Conservation (phyloP, 2,329 filamentous ascomycete genomes). For the Aurifilum marmelostoma region DNA sequence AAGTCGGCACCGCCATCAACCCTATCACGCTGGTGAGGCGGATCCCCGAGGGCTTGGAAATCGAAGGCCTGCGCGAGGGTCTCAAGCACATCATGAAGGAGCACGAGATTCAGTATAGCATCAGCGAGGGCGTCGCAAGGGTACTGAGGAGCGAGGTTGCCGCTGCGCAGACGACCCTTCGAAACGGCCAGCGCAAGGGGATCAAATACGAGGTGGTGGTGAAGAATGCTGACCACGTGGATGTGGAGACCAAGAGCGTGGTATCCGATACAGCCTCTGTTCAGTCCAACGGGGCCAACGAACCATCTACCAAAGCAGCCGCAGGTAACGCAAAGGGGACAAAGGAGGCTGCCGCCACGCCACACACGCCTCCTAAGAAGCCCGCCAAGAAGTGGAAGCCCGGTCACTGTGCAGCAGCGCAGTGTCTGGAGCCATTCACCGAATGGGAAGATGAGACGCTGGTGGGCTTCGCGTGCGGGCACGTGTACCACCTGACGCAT, state of each 20-base stretch:
- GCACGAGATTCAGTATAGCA: conserved; percentile 92
- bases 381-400: conserved; percentile 44
- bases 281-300: conserved; percentile 12
- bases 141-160: conserved; percentile 88
- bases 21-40: conserved; percentile 87
- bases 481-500: conserved; percentile 79
- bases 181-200: conserved; percentile 78
- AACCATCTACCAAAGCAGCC: conserved; percentile 24
- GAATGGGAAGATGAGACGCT: conserved; percentile 71
- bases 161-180: conserved; percentile 77
- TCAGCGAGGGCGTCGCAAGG: conserved; percentile 84
- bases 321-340: conserved; percentile 27
- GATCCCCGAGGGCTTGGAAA: conserved; percentile 91
- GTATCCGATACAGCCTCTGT: conserved; percentile 34
- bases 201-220: conserved; percentile 83
- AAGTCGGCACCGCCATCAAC: conserved; percentile 92
- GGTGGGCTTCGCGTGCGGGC: conserved; percentile 79
- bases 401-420: conserved; percentile 58
- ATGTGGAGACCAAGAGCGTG: conserved; percentile 47
- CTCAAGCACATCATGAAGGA: conserved; percentile 91
- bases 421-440: conserved; percentile 59
- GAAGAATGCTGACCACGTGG: conserved; percentile 47
- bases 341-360: conserved; percentile 11
- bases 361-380: conserved; percentile 35
- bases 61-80: conserved; percentile 86